Evolutionary conservation across 305 asterid genomes (phyloP), one percentile per base, ranked within the genome.

Genomic region (Fraxinus latifolia): DNA sequence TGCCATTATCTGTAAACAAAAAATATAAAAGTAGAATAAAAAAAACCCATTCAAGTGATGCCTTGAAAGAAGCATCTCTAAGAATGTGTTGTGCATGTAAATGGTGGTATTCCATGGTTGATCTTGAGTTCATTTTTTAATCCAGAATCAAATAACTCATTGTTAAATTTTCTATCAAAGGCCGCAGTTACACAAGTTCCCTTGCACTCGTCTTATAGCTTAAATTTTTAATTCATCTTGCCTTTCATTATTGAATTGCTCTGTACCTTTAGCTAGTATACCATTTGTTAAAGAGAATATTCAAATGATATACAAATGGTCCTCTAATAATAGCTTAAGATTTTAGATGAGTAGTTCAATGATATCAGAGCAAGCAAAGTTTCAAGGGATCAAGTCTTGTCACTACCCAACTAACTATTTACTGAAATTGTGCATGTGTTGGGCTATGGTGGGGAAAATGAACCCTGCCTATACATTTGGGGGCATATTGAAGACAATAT

Each of bases 1-100:
- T 83, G 81, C 73, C 71, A 32, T 36, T 32, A 34, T 84, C 91
- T 89, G 84, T 68, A 85, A 7, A 74, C 3, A 3, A 7, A 21
- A 47, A 32, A 71, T 53, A 79, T 27, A 42, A 50, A 5, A 32
- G 31, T 6, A 15, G 44, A 5, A 19, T 9, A 1, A 14, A 31
- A 1, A 76, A 25, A 23, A 17, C 53, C n/a, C 12, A 36, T 36
- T 36, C 58, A 12, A 37, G 14, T 4, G 77, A 44, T 27, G 11
- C 34, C 9, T 19, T 19, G 62, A 75, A 29, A 17, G 23, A 39
- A 75, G 8, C 19, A 11, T 50, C 60, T 21, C 3, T 74, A 36
- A 2, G 5, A 9, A 0, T 74, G 55, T 36, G 8, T 11, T 74
- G 8, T 21, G 7, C 55, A 21, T 37, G 19, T 19, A 44, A 39